Conservation (phyloP, 1,284 basidiomycete species). For the Omphalotus olearius region DNA sequence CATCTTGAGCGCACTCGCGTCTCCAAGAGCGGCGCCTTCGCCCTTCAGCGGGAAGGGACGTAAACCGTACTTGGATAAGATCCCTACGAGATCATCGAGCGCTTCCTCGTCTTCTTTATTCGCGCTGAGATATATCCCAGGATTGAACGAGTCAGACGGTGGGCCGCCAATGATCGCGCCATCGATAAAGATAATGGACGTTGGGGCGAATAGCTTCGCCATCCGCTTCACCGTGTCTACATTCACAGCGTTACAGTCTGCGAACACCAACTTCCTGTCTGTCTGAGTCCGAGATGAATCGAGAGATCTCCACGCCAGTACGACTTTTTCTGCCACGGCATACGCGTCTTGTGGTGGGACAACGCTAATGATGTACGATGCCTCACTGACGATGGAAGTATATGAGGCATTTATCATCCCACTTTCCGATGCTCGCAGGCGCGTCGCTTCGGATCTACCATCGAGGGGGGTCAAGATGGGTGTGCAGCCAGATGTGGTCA, state of each 20-base stretch:
- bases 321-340: conserved; percentile 30
- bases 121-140: conserved; percentile 43
- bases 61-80: conserved; percentile 32
- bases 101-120: conserved; percentile 25
- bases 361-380: conserved; percentile 42
- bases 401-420: conserved; percentile 41
- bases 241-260: conserved; percentile 46
- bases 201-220: conserved; percentile 33
- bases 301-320: conserved; percentile 3
- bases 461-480: conserved; percentile 43
- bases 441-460: conserved; percentile 38
- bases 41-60: conserved; percentile 36
- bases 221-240: conserved; percentile 39
- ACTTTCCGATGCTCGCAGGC: conserved; percentile 35
- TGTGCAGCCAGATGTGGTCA: conserved; percentile 32
- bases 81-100: conserved; percentile 33
- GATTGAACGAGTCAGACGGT: conserved; percentile 36
- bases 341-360: conserved; percentile 43
- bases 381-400: conserved; percentile 31
- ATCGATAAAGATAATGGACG: conserved; percentile 39
- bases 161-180: conserved; percentile 44
- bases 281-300: background rate
- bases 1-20: conserved; percentile 51
- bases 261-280: conserved; percentile 27
- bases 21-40: conserved; percentile 39